Base-by-base conservation (phyloP, 441 rosid species). In the Pelargonium fulgidum region DNA sequence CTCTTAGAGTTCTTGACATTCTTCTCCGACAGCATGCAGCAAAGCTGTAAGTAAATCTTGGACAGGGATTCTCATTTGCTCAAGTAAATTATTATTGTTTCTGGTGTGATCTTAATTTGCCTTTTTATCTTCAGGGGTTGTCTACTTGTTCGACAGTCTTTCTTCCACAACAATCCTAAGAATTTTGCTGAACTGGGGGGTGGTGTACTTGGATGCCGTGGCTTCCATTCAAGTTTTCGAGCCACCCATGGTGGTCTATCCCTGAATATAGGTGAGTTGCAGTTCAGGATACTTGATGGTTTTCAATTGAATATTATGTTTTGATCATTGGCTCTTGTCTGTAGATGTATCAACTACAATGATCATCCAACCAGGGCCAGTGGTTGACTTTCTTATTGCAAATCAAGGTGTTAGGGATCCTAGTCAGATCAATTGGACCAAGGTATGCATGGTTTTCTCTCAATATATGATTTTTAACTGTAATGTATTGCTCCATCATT, bases 351-450 rank as follows among this genome's bases (percentile, higher is more conserved):
- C 96, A 1, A 91, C 96, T 5, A 91, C 93, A n/a, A 91, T 89
- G 96, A 89, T 88, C 58, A 79, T 91, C 67, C 88, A 85, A 79
- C 96, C 96, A 61, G 96, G 92, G 50, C 91, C 93, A 2, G 80
- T 91, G 7, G 72, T 87, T 33, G 96, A 91, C 72, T 91, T 91
- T 67, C 68, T 91, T 1, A 75, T 91, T 44, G 75, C 81, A 22
- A 91, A 91, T 73, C 94, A 89, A 76, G 75, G 73, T 33, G 92
- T 68, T 3, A 81, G 70, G 64, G 91, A 91, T 71, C 93, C 93
- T 0, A 80, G 45, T 63, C 19, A 62, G 1, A 44, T 85, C 66
- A 90, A 89, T 69, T 91, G 96, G 97, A 52, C 81, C 33, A 91
- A 87, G 95, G 97, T 91, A 71, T 52, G 8, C 59, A 52, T 14